Conservation (phyloP, 192 early-diverging fungal genomes). For the Coemansia furcata region DNA sequence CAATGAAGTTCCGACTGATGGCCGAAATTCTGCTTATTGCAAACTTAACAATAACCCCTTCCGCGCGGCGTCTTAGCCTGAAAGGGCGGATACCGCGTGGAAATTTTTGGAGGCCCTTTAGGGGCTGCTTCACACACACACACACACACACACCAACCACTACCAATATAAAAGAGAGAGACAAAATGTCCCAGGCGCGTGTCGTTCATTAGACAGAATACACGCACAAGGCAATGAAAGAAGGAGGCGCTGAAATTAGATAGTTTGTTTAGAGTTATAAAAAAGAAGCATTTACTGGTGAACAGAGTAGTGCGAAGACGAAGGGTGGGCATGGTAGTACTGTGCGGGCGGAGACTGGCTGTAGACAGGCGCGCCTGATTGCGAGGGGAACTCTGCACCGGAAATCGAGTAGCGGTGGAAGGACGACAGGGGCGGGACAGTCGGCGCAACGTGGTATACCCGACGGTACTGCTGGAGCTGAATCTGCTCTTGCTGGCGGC, state of each 20-base stretch:
- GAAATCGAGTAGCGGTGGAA: constrained; percentile 22
- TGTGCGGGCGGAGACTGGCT: not conserved
- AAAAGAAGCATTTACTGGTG: constrained; percentile 7
- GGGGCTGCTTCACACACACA: constrained; percentile 7
- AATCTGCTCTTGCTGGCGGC: not conserved
- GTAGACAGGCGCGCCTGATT: constrained; percentile 7
- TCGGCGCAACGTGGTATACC: constrained; percentile 15
- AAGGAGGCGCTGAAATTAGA: not conserved
- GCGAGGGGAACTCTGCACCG: constrained; percentile 5
- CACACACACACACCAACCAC: not conserved
- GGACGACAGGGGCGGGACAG: constrained; percentile 15
- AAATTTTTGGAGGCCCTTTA: constrained; percentile 53
- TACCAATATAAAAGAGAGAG: not conserved
- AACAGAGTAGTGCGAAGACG: constrained; percentile 7
- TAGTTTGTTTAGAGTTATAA: constrained; percentile 2
- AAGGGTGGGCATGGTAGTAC: not conserved
- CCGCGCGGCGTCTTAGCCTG: constrained; percentile 15
- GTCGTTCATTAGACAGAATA: not conserved
- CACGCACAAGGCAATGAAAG: constrained; percentile 6
- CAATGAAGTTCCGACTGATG: constrained; percentile 53
- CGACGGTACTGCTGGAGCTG: constrained; percentile 15
- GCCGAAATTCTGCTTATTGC: constrained; percentile 45
- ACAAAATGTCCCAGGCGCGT: not conserved
- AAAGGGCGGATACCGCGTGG: constrained; percentile 18
- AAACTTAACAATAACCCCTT: constrained; percentile 44